Evolutionary conservation across 2,329 filamentous ascomycete species (phyloP), one percentile per base, ranked within the genome.

Genomic region (Penicillium vulpinum): DNA sequence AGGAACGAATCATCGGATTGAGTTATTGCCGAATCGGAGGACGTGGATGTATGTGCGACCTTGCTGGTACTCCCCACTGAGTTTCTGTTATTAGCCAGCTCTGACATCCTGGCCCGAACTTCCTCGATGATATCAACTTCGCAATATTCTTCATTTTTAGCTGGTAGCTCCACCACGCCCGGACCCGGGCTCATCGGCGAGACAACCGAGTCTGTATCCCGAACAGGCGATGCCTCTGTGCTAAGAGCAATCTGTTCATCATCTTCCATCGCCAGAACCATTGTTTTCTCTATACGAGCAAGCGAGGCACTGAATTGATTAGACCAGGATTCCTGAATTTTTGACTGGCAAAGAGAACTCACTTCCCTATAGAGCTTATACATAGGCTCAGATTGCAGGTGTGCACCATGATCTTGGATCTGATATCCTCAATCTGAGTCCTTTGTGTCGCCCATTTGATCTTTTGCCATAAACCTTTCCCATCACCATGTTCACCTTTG

Each of bases 301-400:
- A 69, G 45, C 15, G 68, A 68, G 8, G 61, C 61, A 46, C 68
- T 73, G 36, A 21, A 40, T 10, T 3, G 1, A 24, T 63, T 11
- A 61, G 57, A 29, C 28, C 3, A 15, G 2, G 11, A 16, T 13
- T 15, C 11, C 16, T 6, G 10, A 5, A 22, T 18, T 5, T 16
- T 31, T 8, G 18, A 18, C 24, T 29, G n/a, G 3, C 2, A 16
- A 13, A 18, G 22, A 8, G 10, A 4, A 65, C 67, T 60, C 50
- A 72, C 68, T 67, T 67, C 36, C 59, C 61, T 21, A 68, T 67
- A 1, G 64, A 64, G 40, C 63, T 69, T 62, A 69, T 64, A 44
- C 67, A 73, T 28, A 72, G 38, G 47, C 62, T 66, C 24, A 73
- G 52, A 41, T 70, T 66, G 56, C 66, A 70, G 16, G 62, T 63